Evolutionary conservation across 768 basidiomycete genomes (phyloP), one percentile per base, ranked within the genome.

Genomic region (Suillus variegatus): DNA sequence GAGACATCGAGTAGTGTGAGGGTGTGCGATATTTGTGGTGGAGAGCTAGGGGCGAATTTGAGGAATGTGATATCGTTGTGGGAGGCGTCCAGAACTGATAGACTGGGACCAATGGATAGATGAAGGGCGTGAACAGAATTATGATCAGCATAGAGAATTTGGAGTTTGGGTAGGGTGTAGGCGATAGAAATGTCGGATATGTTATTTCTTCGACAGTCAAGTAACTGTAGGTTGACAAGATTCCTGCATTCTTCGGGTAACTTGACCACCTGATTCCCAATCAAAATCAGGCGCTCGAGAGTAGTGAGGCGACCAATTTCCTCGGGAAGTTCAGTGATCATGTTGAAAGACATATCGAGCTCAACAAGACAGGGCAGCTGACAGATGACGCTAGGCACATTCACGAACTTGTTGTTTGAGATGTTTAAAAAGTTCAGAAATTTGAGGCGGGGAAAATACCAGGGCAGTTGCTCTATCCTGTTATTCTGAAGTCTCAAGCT

Each of bases 321-420:
- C 43, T 91, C 87, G 0, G 96, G 95, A 2, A 99, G 84, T 58
- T 89, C 86, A 0, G 85, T 82, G 65, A 99, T 88, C 75, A 84
- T 87, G 80, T 99, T 99, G 83, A 98, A 98, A 0, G 97, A 99
- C 46, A 97, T 82, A 71, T 99, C 96, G 22, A 99, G 87, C 70
- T 96, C 93, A 44, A 84, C 80, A 22, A 99, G 85, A n/a, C 79
- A 84, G 6, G 81, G 77, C 72, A 99, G 86, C 66, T 89, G 81
- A 75, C 86, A 88, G 35, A 99, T 85, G 43, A 91, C 91, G 0
- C 80, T 68, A 0, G 97, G 97, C 60, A 99, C 82, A 8, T 72
- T 73, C 36, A 84, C 84, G 75, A 98, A 95, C 74, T 94, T 93
- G 82, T 99, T 99, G 78, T 98, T 98, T 62, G 95, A 97, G 65